Percentiles rank a stretch among this genome's conserved stretches.
Conservation (phyloP, 108 stramenopile species). For the Pseudonitzschia multistriata region DNA sequence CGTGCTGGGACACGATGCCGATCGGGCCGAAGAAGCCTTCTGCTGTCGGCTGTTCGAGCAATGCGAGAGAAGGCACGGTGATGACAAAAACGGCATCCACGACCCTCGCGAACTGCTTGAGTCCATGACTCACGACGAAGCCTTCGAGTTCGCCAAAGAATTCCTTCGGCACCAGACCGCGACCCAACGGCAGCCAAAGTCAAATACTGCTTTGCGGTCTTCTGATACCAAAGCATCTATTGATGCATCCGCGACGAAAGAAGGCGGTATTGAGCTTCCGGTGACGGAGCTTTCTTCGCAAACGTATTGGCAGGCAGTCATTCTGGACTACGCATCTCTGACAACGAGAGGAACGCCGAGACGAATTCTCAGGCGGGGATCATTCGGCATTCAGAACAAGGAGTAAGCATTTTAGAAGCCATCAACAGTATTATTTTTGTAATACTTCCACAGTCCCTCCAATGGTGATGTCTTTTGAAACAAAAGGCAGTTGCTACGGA, state of each 20-base stretch:
- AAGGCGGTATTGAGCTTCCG: not conserved
- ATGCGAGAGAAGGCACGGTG: not conserved
- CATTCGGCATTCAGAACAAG: not conserved
- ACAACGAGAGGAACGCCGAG: not conserved
- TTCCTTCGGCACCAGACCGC: conserved; percentile 1
- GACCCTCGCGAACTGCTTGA: conserved; percentile 7
- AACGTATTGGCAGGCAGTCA: conserved; percentile 11
- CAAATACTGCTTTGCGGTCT: not conserved
- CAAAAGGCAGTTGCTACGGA: too few species aligned
- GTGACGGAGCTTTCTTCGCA: not conserved
- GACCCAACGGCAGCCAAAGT: not conserved
- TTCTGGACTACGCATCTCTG: conserved; percentile 11
- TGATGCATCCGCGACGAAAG: too few species aligned
- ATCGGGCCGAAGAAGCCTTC: conserved; percentile 34
- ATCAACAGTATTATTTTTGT: too few species aligned
- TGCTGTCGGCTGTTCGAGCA: conserved; percentile 3
- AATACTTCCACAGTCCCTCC: too few species aligned
- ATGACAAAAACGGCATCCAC: not conserved
- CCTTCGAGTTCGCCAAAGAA: conserved; percentile 9
- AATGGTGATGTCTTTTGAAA: too few species aligned
- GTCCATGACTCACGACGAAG: conserved; percentile 8
- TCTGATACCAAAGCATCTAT: too few species aligned
- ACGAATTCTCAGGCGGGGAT: not conserved
- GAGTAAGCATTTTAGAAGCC: not conserved
- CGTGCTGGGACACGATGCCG: conserved; percentile 54